Evolutionary conservation across 805 yeast species (phyloP), one percentile per base, ranked within the genome.

Genomic region (Ogataea parapolymorpha): DNA sequence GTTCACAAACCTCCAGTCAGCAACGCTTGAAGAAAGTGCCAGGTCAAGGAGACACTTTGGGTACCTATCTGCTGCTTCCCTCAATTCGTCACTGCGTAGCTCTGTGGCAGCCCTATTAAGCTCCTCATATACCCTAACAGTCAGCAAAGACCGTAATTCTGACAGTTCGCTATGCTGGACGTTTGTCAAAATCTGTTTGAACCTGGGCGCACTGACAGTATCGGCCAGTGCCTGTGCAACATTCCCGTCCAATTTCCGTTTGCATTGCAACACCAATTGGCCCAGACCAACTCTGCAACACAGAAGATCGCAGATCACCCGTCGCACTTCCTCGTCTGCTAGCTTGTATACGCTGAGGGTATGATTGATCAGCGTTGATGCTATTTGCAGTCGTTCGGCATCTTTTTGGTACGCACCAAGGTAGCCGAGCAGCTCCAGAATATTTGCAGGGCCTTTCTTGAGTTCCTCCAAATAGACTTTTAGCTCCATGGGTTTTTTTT

Each of bases 231-330:
- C 37, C 2, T 15, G 12, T 3, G 22, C 12, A 7, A 14, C 13
- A 3, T 26, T 27, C 24, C 16, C 11, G 24, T 22, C 22, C 17
- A 22, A 3, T 12, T 8, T 32, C 20, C 44, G 9, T 27, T 44
- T 49, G 10, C 42, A 10, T 15, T 37, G 42, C 4, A 40, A 27
- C 9, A 50, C 42, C 10, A 56, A 28, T 14, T 55, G 59, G 4
- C 56, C 53, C 2, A 61, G 4, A 0, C 59, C 61, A 2, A 59
- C 48, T 28, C 57, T 40, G n/a, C 47, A 45, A 9, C 40, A 29
- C n/a, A 60, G 32, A 9, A 54, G 27, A 7, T 33, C 39, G 10
- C 24, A 10, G 0, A 54, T 18, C 1, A 20, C 15, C 1, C 15
- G 6, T 22, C 46, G 37, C 2, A 41, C 14, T 1, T 37, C 24